phyloP scores from a whole-genome alignment of 2,329 filamentous ascomycete species.

The Didymella segeticola region DNA sequence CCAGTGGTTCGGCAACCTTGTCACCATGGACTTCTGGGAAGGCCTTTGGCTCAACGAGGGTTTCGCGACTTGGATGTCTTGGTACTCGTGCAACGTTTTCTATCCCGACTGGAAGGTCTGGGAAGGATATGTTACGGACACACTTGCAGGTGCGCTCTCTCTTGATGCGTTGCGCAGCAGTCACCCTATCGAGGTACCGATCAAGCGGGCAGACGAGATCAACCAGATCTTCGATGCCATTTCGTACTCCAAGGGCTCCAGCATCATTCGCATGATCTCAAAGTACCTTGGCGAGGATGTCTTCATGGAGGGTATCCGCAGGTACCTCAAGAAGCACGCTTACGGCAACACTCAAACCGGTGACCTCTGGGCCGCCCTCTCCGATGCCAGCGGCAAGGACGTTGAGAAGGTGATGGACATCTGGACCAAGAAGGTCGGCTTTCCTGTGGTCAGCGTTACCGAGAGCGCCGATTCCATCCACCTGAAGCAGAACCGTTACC shows the following conservation, averaged over 20 bases:
- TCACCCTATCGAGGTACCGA: conserved; percentile 94
- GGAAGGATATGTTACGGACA: conserved; percentile 94
- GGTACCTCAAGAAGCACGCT: conserved; percentile 95
- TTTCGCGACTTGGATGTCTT: conserved; percentile 90
- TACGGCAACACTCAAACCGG: conserved; percentile 92
- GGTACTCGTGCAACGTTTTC: conserved; percentile 93
- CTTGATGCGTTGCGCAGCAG: conserved; percentile 92
- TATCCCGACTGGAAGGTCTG: conserved; percentile 99
- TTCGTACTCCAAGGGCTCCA: conserved; percentile 96
- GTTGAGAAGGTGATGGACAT: conserved; percentile 90
- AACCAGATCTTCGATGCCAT: conserved; percentile 99
- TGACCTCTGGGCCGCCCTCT: conserved; percentile 88
- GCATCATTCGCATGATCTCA: conserved; percentile 95
- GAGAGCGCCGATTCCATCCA: conserved; percentile 77
- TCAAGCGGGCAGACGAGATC: conserved; percentile 93
- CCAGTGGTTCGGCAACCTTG: conserved; percentile 97
- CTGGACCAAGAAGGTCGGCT: conserved; percentile 97
- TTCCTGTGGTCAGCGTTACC: conserved; percentile 86
- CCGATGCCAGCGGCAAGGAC: conserved; percentile 88
- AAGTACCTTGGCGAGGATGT: conserved; percentile 91
- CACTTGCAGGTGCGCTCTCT: conserved; percentile 83
- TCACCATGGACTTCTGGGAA: conserved; percentile 99
- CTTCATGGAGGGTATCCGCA: conserved; percentile 89
- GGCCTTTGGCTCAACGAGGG: conserved; percentile 95
- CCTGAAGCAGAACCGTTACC: conserved; percentile 93